Evolutionary conservation across 306 rosid species (phyloP), one percentile per base, ranked within the genome.

Genomic region (Medicago truncatula): DNA sequence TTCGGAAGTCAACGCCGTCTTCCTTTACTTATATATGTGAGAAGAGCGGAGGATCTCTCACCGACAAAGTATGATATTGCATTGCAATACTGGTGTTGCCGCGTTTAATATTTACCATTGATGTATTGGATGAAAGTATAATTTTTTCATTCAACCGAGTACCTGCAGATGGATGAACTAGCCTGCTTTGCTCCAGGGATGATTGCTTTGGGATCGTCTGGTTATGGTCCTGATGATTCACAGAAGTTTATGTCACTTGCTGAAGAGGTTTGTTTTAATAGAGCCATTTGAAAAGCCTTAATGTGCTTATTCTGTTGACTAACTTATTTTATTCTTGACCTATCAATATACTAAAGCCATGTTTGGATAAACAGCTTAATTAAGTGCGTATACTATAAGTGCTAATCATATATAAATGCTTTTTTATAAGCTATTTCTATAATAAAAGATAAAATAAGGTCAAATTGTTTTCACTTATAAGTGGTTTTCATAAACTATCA

Each of bases 101-200:
- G 10, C 46, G 21, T 57, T 73, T n/a, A 53, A 41, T 40, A 52
- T 59, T 79, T 81, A 21, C 54, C 25, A 41, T 70, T 28, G 44
- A 71, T 43, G 57, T 73, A 47, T 74, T 56, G 58, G 63, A 1
- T n/a, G 49, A 73, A 39, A 63, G 31, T 70, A 23, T 41, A 38
- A 76, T 69, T 67, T 62, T 47, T 43, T 46, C 31, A 80, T 72
- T 75, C 71, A 18, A 56, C 60, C 66, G 77, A 62, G 75, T 56
- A 70, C 75, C 36, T 83, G 87, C 97, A 96, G 99, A 96, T 96
- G 99, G 99, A 96, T 78, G 98, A 96, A 87, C 83, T 96, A 40
- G 99, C 99, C 8, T 96, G 99, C 89, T 96, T 96, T 85, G 98
- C 98, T 79, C 99, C 99, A 13, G 99, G 99, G 82, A 96, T 96